Evolutionary conservation across 2,329 filamentous ascomycete species (phyloP).

Genomic region (Cladosporium velox): DNA sequence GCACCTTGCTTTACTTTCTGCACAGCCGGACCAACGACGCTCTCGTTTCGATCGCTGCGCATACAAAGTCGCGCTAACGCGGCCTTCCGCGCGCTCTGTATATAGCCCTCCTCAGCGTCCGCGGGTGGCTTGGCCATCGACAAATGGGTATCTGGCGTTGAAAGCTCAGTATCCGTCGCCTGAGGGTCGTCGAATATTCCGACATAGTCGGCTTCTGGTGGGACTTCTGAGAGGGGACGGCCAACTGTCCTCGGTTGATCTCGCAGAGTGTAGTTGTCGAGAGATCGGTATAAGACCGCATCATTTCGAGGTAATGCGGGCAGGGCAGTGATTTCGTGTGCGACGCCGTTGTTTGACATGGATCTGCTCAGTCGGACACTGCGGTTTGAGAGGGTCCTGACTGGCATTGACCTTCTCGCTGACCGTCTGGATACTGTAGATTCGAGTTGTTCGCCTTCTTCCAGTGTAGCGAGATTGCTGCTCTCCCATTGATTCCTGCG

Average conservation of each 20-base stretch:
- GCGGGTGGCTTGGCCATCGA: background rate
- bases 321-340: background rate
- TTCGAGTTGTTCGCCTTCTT: background rate
- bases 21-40: background rate
- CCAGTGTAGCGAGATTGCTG: background rate
- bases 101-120: background rate
- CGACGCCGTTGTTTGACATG: background rate
- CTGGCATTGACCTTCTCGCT: background rate
- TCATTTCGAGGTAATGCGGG: background rate
- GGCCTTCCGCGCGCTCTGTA: background rate
- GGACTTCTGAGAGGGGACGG: background rate
- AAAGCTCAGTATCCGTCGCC: background rate
- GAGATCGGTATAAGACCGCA: background rate
- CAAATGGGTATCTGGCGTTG: background rate
- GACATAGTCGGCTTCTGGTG: background rate
- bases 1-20: background rate
- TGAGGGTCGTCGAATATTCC: background rate
- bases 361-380: background rate
- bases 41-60: background rate
- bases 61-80: background rate
- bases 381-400: background rate
- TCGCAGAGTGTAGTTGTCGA: background rate
- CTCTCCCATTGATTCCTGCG: background rate
- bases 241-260: background rate
- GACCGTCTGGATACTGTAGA: background rate